phyloP scores from a whole-genome alignment of 2,329 filamentous ascomycete genomes.

The Colletotrichum lindemuthianum region DNA sequence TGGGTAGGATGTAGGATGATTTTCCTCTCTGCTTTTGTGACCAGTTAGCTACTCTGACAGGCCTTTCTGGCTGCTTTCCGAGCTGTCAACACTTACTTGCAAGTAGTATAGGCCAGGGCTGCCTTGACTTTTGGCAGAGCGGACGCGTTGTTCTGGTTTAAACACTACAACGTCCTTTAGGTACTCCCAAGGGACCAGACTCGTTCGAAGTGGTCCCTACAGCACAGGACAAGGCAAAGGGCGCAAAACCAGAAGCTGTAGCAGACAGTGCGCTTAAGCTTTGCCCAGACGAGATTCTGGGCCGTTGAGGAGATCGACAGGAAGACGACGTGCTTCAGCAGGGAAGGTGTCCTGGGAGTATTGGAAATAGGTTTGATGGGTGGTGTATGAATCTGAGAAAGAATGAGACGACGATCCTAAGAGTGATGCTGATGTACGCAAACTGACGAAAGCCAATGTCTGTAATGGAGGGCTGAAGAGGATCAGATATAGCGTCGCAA shows the following conservation, averaged over 20 bases:
- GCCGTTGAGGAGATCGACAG: too few species aligned
- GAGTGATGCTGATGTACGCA: neutral
- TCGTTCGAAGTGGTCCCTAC: neutral
- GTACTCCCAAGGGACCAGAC: neutral
- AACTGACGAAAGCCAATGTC: neutral
- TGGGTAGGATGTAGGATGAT: neutral
- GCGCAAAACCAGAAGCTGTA: too few species aligned
- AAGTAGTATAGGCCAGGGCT: constrained; percentile 7
- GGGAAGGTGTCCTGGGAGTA: too few species aligned
- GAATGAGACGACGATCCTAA: too few species aligned
- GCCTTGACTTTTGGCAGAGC: constrained; percentile 5
- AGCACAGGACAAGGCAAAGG: too few species aligned
- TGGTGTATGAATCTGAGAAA: too few species aligned
- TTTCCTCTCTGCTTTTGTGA: neutral
- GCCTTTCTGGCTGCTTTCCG: constrained; percentile 3
- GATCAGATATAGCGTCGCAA: constrained; percentile 19
- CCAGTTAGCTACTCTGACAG: constrained; percentile 4
- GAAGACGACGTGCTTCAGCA: too few species aligned
- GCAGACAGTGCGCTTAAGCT: too few species aligned
- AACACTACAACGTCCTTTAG: too few species aligned
- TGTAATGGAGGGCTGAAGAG: neutral
- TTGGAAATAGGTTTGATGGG: too few species aligned
- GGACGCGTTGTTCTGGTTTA: too few species aligned
- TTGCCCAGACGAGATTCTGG: too few species aligned
- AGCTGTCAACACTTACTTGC: neutral